phyloP scores from a whole-genome alignment of 257 asterid genomes.

The Gentiana dahurica region DNA sequence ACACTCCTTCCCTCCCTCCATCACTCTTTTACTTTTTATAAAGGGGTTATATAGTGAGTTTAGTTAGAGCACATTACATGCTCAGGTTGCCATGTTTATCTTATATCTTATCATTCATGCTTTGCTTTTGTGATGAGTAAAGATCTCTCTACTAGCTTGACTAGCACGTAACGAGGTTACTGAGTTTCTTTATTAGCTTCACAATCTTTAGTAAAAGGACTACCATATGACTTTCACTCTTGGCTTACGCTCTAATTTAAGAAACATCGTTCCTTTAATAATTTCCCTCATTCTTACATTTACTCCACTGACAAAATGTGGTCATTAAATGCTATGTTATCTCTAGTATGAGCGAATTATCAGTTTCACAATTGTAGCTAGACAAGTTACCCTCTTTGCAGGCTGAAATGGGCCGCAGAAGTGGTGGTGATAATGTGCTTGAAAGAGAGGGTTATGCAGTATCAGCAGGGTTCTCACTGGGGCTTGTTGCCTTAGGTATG shows the following conservation, averaged over 20 bases:
- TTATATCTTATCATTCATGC: background rate
- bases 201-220: background rate
- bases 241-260: background rate
- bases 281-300: no score
- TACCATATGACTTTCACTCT: background rate
- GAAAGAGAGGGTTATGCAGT: conserved; percentile 98
- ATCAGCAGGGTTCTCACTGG: conserved; percentile 92
- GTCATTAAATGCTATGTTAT: background rate
- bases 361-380: background rate
- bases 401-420: conserved; percentile 98
- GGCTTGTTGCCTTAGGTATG: conserved; percentile 91
- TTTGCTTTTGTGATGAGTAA: background rate
- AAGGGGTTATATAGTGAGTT: background rate
- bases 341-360: conserved; percentile 1
- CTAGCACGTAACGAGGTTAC: no score
- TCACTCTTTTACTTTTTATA: no score
- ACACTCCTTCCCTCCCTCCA: no score
- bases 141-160: background rate
- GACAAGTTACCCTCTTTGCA: conserved; percentile 17
- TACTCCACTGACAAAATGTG: no score
- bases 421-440: conserved; percentile 98
- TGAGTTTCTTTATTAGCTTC: conserved; percentile 2
- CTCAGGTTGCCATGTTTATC: background rate
- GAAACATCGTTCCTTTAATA: no score
- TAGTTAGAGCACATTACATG: background rate